phyloP scores from a whole-genome alignment of 345 rosid species.

The Turritis glabra region DNA sequence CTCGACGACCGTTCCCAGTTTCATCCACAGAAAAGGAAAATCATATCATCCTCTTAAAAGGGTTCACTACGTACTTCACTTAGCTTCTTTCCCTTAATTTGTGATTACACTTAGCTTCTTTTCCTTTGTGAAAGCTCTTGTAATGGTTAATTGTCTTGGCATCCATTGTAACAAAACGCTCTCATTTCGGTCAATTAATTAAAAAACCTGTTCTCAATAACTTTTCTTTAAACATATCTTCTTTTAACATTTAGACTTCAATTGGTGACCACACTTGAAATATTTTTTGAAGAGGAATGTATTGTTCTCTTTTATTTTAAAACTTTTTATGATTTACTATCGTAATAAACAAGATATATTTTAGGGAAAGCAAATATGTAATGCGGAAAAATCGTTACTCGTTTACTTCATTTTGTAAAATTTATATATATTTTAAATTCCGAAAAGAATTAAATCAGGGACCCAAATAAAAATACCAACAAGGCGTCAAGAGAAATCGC shows the following conservation, averaged over 20 bases:
- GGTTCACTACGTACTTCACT: no score
- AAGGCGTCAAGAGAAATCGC: not conserved
- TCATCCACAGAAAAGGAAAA: not conserved
- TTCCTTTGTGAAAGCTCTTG: not conserved
- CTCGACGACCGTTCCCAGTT: not conserved
- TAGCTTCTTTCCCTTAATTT: not conserved
- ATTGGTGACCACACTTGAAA: not conserved
- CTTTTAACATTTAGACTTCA: not conserved
- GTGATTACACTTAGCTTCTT: no score
- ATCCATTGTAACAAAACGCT: not conserved
- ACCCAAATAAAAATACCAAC: not conserved
- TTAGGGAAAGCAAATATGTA: not conserved
- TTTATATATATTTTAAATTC: not conserved
- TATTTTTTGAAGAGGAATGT: not conserved
- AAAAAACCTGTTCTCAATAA: not conserved
- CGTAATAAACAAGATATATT: not conserved
- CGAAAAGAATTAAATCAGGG: not conserved
- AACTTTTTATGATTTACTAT: not conserved
- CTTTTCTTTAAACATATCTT: not conserved
- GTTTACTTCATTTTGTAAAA: not conserved
- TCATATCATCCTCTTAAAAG: not conserved
- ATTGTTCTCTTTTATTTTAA: not conserved
- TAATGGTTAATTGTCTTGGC: not conserved
- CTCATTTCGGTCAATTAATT: not conserved
- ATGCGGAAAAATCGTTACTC: not conserved